Base-by-base conservation (phyloP, 1,139 yeast genomes). In the Debaryomycetaceae sp. region DNA sequence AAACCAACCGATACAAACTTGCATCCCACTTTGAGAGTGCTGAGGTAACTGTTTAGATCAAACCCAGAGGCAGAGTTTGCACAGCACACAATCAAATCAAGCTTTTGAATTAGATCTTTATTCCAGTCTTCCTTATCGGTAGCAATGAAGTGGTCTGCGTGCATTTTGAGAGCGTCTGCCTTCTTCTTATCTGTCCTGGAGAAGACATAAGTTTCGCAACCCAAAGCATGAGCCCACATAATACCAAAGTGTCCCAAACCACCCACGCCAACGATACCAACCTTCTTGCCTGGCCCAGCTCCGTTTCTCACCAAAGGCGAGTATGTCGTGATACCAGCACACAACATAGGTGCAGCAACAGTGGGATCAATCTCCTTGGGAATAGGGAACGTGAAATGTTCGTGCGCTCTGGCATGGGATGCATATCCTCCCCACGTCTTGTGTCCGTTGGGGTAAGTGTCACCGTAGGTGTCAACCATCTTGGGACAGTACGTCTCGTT, bases 191-290 rank as follows among this genome's bases (percentile, higher is more conserved):
- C 59, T 6, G 76, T 59, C 62, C 85, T 69, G 20, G 83, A 78
- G 55, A 80, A 70, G 3, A 80, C 82, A 48, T 70, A 68, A 11
- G 79, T 83, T 50, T 79, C 75, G 22, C 83, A 81, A 36, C 83
- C 85, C 51, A 80, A 56, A 6, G 83, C 84, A 50, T 75, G 72
- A 42, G 83, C 76, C 51, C 79, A 72, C 66, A 75, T 73, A 48
- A 80, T 66, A 35, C 81, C 83, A 75, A 79, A 72, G 62, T 79
- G 83, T 36, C 85, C 85, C 50, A 80, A 65, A 39, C 85, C 85
- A 52, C 85, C 85, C 49, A 80, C 68, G 49, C 85, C 85, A 48
- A 78, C 66, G 51, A 80, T 65, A 46, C 80, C 85, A 42, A 80
- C 81, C 41, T 65, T 70, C 43, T 63, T 63, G 40, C 75, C 71